A percentile compares a stretch with the other conserved stretches of the same genome.
phyloP scores from a whole-genome alignment of 495 filamentous ascomycete genomes.

The Sporormia fimetaria region DNA sequence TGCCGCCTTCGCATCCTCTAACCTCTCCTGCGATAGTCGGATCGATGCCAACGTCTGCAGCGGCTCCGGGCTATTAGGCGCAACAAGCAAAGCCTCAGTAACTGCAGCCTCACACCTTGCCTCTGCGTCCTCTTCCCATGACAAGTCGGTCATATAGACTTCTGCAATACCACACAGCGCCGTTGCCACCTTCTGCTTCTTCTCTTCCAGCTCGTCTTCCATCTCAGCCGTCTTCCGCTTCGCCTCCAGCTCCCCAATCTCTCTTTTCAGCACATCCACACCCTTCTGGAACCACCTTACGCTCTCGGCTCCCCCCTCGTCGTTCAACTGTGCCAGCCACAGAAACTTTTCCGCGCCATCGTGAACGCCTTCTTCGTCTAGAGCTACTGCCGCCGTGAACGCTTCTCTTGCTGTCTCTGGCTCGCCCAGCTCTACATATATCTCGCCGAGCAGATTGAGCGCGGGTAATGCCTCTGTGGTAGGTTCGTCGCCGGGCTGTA shows the following conservation, averaged over 20 bases:
- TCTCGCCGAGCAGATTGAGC: constrained; percentile 70
- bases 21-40: constrained; percentile 70
- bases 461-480: constrained; percentile 46
- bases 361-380: constrained; percentile 60
- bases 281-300: constrained; percentile 83
- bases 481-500: constrained; percentile 35
- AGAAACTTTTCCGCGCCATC: constrained; percentile 91
- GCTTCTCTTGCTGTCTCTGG: constrained; percentile 54
- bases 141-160: constrained; percentile 97
- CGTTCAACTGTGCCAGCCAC: constrained; percentile 86
- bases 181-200: constrained; percentile 65
- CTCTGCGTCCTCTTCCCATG: constrained; percentile 85
- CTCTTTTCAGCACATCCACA: constrained; percentile 51
- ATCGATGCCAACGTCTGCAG: constrained; percentile 90
- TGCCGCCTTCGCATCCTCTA: constrained; percentile 67
- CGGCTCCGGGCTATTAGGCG: constrained; percentile 64
- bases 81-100: constrained; percentile 71
- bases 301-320: constrained; percentile 72
- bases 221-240: constrained; percentile 28
- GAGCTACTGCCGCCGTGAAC: constrained; percentile 55
- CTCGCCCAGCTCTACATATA: constrained; percentile 74
- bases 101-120: constrained; percentile 69
- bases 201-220: constrained; percentile 47
- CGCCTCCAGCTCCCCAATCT: constrained; percentile 45
- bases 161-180: constrained; percentile 84